phyloP scores from a whole-genome alignment of 2,329 filamentous ascomycete genomes.

The Graphiopsis chlorocephala region DNA sequence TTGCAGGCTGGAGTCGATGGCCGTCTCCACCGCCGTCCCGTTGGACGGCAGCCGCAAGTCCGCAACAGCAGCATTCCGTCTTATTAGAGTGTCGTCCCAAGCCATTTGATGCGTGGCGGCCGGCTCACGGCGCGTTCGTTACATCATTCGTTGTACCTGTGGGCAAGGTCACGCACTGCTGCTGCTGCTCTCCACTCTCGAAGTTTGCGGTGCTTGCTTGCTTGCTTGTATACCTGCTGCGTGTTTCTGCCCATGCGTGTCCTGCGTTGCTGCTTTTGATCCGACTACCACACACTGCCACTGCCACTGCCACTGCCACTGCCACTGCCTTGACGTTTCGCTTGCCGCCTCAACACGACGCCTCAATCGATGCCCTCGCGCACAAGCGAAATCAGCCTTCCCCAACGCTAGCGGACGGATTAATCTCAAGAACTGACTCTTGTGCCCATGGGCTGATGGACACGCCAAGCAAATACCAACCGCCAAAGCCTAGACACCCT shows the following conservation, averaged over 20 bases:
- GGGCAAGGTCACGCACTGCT: not conserved
- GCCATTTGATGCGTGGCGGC: not conserved
- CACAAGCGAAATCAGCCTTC: constrained; percentile 14
- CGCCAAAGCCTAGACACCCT: not conserved
- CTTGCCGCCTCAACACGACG: not conserved
- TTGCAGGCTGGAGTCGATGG: not conserved
- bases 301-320: not conserved
- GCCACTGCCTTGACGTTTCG: not conserved
- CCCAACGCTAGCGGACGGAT: constrained; percentile 10
- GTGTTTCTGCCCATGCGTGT: not conserved
- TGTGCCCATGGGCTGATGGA: constrained; percentile 5
- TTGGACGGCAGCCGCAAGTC: not conserved
- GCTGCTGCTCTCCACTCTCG: not conserved
- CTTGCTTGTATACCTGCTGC: not conserved
- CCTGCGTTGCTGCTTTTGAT: not conserved
- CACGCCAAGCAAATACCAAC: not conserved
- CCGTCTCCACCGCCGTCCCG: not conserved
- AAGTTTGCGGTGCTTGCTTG: not conserved
- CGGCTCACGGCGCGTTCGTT: constrained; percentile 5
- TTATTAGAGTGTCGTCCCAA: not conserved
- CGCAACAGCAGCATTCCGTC: not conserved
- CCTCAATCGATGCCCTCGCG: not conserved
- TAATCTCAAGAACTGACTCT: constrained; percentile 8
- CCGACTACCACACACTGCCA: not conserved
- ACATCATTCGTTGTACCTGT: constrained; percentile 5